Percentiles rank a stretch among this genome's conserved stretches.
Conservation (phyloP, 805 yeast genomes). For the Saccharomyces mikatae region DNA sequence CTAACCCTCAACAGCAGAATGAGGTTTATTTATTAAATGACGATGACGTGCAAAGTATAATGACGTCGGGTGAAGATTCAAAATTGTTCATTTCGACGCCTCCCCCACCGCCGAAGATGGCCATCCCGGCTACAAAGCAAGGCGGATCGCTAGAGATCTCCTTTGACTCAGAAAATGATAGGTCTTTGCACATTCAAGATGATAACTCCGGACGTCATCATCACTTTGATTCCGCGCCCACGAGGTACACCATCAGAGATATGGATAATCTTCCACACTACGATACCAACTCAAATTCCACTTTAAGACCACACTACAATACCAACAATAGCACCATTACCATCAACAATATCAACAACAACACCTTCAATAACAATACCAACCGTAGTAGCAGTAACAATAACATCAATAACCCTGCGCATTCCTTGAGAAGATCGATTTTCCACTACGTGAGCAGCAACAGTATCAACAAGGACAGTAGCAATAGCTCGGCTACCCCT, state of each 20-base stretch:
- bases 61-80: conserved; percentile 30
- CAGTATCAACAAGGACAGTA: not conserved
- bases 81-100: conserved; percentile 35
- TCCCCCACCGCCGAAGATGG: conserved; percentile 61
- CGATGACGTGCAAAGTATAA: conserved; percentile 30
- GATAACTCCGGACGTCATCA: conserved; percentile 1
- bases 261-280: not conserved
- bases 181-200: conserved; percentile 1
- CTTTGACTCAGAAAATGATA: conserved; percentile 5
- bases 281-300: not conserved
- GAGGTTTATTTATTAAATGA: conserved; percentile 23
- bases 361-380: conserved; percentile 5
- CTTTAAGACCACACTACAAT: not conserved
- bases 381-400: conserved; percentile 3
- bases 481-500: not conserved
- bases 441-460: conserved; percentile 17
- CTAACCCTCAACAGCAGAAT: conserved; percentile 5
- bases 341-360: not conserved
- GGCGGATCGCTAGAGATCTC: conserved; percentile 78
- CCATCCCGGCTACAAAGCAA: conserved; percentile 71
- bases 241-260: not conserved
- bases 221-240: not conserved
- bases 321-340: not conserved
- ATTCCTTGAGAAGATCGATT: conserved; percentile 22
- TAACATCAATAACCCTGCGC: conserved; percentile 7